Base-by-base conservation (phyloP, 2,329 filamentous ascomycete genomes). In the Onygena corvina region DNA sequence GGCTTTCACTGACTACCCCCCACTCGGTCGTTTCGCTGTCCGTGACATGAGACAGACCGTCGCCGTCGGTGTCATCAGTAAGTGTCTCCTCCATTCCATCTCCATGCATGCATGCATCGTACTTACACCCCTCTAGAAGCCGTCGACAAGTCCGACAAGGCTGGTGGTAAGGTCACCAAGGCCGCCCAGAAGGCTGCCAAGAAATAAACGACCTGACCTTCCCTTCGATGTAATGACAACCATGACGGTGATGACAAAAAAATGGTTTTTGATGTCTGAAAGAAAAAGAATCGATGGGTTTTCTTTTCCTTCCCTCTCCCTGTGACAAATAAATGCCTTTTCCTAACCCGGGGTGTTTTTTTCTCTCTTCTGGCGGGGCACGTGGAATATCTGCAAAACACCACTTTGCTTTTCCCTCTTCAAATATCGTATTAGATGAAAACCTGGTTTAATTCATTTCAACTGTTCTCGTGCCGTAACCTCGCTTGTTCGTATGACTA, bases 11-110 rank as follows among this genome's bases (percentile, higher is more conserved):
- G 88, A 95, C 71, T 98, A 96, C 81, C 90, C 92, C 68, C 92
- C 92, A 74, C 88, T 98, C 67, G 92, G 92, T 73, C 90, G 92
- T 84, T 98, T 98, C 82, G 92, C 92, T 73, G 92, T 98, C 81
- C 90, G 90, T 84, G 90, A 95, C 77, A 95, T 95, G 89, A 64
- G 71, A 54, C 69, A 69, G 56, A 64, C 62, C 59, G 65, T 92
- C 62, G 86, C 86, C 61, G 86, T 93, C 74, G 85, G 47, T 49
- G 47, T 49, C 35, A 49, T 49, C 47, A 49, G 47, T 49, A 49
- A 49, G 47, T 49, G 11, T n/a, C 35, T 36, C 20, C 18, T 47
- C 38, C 30, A 30, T 31, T 23, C 33, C 31, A 16, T 18, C 12
- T 9, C 31, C n/a, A 3, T 48, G 30, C 30, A 20, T 35, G 18